Percentiles rank a stretch among this genome's conserved stretches.
Conservation (phyloP, 495 filamentous ascomycete genomes). For the Hyaloscypha finlandica region DNA sequence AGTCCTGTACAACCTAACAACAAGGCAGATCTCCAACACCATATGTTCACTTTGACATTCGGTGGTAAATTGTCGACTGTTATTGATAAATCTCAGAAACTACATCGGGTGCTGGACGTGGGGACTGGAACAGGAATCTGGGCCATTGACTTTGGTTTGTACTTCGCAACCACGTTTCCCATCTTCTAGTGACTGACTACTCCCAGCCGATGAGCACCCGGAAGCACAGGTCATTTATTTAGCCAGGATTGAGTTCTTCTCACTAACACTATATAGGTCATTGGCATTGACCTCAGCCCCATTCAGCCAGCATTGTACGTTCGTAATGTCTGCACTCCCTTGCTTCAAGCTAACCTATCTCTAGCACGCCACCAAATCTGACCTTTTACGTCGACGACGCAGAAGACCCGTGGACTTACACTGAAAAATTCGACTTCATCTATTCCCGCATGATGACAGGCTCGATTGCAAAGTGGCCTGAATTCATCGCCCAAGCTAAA, state of each 20-base stretch:
- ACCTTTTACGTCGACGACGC: slow-evolving; percentile 36
- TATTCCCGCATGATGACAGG: slow-evolving; percentile 21
- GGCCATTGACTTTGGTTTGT: slow-evolving; percentile 21
- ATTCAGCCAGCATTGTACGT: neutral
- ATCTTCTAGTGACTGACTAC: neutral
- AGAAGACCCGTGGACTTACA: slow-evolving; percentile 35
- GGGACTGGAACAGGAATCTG: neutral
- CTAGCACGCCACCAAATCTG: slow-evolving; percentile 30
- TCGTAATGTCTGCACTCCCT: neutral
- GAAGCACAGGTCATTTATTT: slow-evolving; percentile 9
- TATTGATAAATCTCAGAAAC: slow-evolving; percentile 14
- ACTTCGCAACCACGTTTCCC: neutral
- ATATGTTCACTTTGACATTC: slow-evolving; percentile 43
- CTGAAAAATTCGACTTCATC: slow-evolving; percentile 34
- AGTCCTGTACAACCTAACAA: too few species aligned
- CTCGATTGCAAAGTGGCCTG: slow-evolving; percentile 4
- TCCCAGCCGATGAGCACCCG: slow-evolving; percentile 41
- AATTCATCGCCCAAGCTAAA: slow-evolving; percentile 5
- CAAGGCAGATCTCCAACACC: slow-evolving; percentile 48
- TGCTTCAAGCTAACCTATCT: neutral
- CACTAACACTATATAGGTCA: slow-evolving; percentile 28
- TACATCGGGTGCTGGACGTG: neutral
- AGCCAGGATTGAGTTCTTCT: neutral
- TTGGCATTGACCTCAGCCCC: slow-evolving; percentile 51
- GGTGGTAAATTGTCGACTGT: slow-evolving; percentile 42